Evolutionary conservation across 192 early-diverging fungal genomes (phyloP), one percentile per base, ranked within the genome.

Genomic region (Coemansia brasiliensis): DNA sequence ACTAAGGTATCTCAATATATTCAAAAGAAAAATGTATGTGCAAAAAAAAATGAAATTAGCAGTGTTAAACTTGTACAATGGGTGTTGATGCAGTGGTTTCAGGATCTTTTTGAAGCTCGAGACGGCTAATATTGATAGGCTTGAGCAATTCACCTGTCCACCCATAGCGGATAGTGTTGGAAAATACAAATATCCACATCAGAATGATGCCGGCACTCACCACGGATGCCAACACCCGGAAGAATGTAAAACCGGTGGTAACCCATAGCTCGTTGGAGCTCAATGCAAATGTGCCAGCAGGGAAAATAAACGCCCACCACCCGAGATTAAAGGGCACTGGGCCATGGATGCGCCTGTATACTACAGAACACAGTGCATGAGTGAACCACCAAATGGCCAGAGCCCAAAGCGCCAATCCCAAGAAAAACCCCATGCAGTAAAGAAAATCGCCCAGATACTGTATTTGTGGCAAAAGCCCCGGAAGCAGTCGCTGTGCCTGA

Each of bases 241-340:
- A 80, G 56, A 74, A 65, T 0, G 52, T 40, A 55, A 53, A 67
- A 3, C 59, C 67, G 4, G 69, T 60, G 5, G 51, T 48, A 8
- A 3, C 5, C 57, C 61, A 63, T 35, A 80, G 57, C 17, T 59
- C 18, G 18, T 43, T 60, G 37, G 57, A 71, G 57, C 58, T 65
- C 0, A 63, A 51, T 4, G 70, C 52, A 53, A 72, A 74, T 3
- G 74, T 75, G 27, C 82, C 76, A 2, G 80, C 15, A 0, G 83
- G 83, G 62, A 85, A 85, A 17, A 76, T 83, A 3, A 82, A 66
- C 11, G 82, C 82, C 83, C 83, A 85, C 73, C 80, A 85, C 5
- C 83, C 82, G 39, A 83, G 67, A 55, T 82, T 80, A 41, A 85
- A 85, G 1, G 76, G 69, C 9, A 85, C 53, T 1, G 24, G 37